Base-by-base conservation (phyloP, 208 protist species). In the Blechomonas ayalai region DNA sequence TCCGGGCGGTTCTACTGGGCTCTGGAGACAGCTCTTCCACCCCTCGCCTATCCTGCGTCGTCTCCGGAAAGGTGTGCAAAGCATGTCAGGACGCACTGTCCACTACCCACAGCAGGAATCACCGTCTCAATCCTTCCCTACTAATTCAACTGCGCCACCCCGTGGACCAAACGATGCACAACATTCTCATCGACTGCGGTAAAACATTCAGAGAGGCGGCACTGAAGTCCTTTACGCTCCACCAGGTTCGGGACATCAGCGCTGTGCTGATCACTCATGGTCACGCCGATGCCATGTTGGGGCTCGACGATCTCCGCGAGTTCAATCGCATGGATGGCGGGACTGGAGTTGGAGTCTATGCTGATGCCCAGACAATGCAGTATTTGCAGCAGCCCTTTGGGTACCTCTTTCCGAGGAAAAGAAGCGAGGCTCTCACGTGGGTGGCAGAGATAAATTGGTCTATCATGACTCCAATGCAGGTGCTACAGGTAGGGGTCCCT, bases 231-330 rank as follows among this genome's bases (percentile, higher is more conserved):
- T 82, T 89, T 39, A 42, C 59, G 2, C 16, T 31, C 2, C 33
- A 50, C 39, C 51, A 45, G 26, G 73, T 81, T 5, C 19, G 10
- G 12, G 53, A 77, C 40, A 29, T 91, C 23, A 79, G 75, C 45
- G 72, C 57, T 13, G 56, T 91, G 13, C 40, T 91, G 9, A 46
- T 91, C 23, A 91, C 82, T 18, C 82, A 91, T 58, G 67, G 73
- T 13, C 82, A 91, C 59, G 72, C 72, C 16, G 82, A 91, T 48
- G 82, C 82, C 18, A 44, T 44, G 9, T 59, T 82, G 20, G 82
- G 82, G 27, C 33, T 91, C 22, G 82, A 91, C 43, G 82, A 91
- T 50, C 52, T 91, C 15, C 61, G 82, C 9, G 82, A 91, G 52
- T 69, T 76, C 45, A 66, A 61, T 26, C 59, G 65, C 2, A 8